Percentiles rank a stretch among this genome's conserved stretches.
phyloP scores from a whole-genome alignment of 306 rosid species.

The Cotoneaster glaucophyllus region DNA sequence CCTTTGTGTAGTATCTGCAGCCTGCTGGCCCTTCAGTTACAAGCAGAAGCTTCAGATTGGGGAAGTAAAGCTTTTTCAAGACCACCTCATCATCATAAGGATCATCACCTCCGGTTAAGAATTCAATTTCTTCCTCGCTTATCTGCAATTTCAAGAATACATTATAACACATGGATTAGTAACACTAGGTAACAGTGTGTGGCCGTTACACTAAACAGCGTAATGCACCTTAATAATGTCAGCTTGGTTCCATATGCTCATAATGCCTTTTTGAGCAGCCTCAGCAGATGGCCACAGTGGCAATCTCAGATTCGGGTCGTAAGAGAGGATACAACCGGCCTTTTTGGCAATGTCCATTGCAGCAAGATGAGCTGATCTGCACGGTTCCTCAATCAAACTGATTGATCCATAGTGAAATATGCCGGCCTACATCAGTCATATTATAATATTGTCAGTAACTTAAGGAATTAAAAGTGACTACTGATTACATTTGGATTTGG shows the following conservation, averaged over 20 bases:
- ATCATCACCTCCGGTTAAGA: slow-evolving; percentile 52
- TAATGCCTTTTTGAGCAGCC: slow-evolving; percentile 57
- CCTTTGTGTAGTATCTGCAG: slow-evolving; percentile 66
- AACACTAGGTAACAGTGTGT: neutral
- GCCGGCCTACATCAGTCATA: slow-evolving; percentile 43
- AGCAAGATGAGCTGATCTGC: slow-evolving; percentile 73
- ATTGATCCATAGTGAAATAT: slow-evolving; percentile 87
- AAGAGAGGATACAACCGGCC: slow-evolving; percentile 66
- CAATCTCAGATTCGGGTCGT: slow-evolving; percentile 83
- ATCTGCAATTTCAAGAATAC: slow-evolving; percentile 30
- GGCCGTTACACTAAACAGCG: neutral
- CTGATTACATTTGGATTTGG: neutral
- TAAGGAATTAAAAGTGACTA: neutral
- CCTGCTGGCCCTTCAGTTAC: slow-evolving; percentile 53
- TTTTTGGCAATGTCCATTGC: slow-evolving; percentile 57
- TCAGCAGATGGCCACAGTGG: slow-evolving; percentile 74
- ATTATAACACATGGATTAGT: neutral
- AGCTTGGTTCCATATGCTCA: slow-evolving; percentile 70
- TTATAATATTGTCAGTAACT: slow-evolving; percentile 15
- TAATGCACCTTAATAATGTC: slow-evolving; percentile 64
- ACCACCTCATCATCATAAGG: slow-evolving; percentile 51
- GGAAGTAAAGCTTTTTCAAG: slow-evolving; percentile 42
- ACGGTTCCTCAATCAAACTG: slow-evolving; percentile 76
- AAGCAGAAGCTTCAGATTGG: slow-evolving; percentile 55
- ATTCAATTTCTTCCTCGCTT: slow-evolving; percentile 42